phyloP scores from a whole-genome alignment of 768 basidiomycete genomes.

The Tulasnella sp. region DNA sequence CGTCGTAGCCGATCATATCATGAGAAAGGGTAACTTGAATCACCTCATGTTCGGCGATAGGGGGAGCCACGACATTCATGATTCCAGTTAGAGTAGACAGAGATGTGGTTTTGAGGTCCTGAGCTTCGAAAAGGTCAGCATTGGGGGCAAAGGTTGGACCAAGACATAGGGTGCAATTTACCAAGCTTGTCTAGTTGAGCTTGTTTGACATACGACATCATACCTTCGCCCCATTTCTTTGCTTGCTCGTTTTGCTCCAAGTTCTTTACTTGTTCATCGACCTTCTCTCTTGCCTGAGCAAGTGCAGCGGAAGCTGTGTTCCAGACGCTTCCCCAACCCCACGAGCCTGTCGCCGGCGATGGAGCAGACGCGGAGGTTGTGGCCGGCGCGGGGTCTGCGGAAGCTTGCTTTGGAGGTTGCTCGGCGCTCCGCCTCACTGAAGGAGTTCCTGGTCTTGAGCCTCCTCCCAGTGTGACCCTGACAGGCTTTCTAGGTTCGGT shows the following conservation, averaged over 20 bases:
- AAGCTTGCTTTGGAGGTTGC: conserved; percentile 12
- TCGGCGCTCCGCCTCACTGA: conserved; percentile 7
- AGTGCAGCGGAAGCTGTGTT: conserved; percentile 77
- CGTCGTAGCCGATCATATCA: conserved; percentile 95
- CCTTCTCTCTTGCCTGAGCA: conserved; percentile 79
- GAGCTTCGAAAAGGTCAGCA: conserved; percentile 47
- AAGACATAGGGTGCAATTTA: conserved; percentile 38
- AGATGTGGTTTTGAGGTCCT: conserved; percentile 85
- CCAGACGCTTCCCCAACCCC: conserved; percentile 75
- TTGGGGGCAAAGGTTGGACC: neutral
- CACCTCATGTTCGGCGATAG: conserved; percentile 97
- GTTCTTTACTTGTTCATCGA: conserved; percentile 90
- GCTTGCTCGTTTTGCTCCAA: conserved; percentile 69
- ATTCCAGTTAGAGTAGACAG: conserved; percentile 87
- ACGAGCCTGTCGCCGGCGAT: conserved; percentile 44
- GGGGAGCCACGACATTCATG: conserved; percentile 94
- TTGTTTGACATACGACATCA: conserved; percentile 80
- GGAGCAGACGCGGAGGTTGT: conserved; percentile 28
- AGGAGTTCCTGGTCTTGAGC: conserved; percentile 41
- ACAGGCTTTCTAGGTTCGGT: conserved; percentile 64
- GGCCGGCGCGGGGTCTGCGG: conserved; percentile 24
- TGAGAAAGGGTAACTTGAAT: conserved; percentile 94
- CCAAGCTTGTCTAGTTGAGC: conserved; percentile 88
- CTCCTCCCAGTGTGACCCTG: conserved; percentile 47
- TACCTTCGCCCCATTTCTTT: conserved; percentile 81